These are phyloP conservation scores for Neofusicoccum laricinum DNA, from an alignment of 2,329 filamentous ascomycete species.

Conservation along the genomic window DNA sequence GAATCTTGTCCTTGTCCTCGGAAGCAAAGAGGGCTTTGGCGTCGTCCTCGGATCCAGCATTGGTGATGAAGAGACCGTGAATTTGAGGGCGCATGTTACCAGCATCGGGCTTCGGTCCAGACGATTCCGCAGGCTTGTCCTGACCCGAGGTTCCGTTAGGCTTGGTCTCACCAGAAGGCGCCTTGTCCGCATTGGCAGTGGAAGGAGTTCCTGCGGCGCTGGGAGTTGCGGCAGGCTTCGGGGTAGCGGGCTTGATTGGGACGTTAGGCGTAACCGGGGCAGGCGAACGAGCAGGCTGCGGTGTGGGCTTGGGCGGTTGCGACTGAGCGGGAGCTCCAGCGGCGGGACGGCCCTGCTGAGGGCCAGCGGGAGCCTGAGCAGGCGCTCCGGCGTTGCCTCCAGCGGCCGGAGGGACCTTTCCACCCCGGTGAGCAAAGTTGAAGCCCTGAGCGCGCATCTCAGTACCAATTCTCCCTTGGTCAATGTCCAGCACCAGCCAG, in stretches of 20 bases:
- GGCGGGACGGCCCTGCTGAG: constrained; percentile 30
- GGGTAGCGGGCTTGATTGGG: constrained; percentile 49
- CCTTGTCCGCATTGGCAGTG: constrained; percentile 31
- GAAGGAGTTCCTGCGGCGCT: constrained; percentile 23
- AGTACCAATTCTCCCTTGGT: constrained; percentile 92
- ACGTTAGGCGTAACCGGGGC: constrained; percentile 43
- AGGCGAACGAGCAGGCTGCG: constrained; percentile 39
- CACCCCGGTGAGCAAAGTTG: constrained; percentile 94
- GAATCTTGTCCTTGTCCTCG: constrained; percentile 78
- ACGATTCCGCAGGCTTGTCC: constrained; percentile 35
- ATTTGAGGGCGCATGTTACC: constrained; percentile 54
- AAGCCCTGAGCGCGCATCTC: constrained; percentile 99
- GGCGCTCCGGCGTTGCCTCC: constrained; percentile 28
- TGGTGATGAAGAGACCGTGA: constrained; percentile 86
- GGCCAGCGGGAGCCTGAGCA: constrained; percentile 18
- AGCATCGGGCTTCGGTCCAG: constrained; percentile 47
- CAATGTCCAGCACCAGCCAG: constrained; percentile 90
- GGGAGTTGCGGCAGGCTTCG: constrained; percentile 42
- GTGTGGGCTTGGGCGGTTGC: constrained; percentile 35
- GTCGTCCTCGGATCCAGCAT: constrained; percentile 78
- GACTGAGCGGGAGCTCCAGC: constrained; percentile 38
- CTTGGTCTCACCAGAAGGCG: constrained; percentile 40
- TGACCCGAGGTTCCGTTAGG: constrained; percentile 50
- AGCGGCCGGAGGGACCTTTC: constrained; percentile 55
- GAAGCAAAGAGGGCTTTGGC: constrained; percentile 77